Evolutionary conservation across 805 yeast genomes (phyloP).

Genomic region (Ogataea trehaloabstinens): DNA sequence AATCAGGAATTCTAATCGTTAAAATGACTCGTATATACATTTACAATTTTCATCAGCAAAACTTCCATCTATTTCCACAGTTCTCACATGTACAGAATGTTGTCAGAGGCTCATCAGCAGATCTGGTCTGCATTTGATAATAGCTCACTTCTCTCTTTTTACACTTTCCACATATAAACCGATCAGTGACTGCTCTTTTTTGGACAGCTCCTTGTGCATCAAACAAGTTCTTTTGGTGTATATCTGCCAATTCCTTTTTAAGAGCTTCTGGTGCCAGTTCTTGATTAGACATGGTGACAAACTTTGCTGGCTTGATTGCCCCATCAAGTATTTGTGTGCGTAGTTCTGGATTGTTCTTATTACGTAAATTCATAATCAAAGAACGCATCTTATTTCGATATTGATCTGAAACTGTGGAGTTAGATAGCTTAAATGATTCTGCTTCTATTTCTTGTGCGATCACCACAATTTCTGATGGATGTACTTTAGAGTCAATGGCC

Average conservation of each 20-base stretch:
- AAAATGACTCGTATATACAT: too few species aligned
- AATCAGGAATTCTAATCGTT: conserved; percentile 5
- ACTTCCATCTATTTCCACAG: conserved; percentile 98
- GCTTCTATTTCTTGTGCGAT: conserved; percentile 71
- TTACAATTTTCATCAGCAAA: conserved; percentile 65
- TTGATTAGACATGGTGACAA: conserved; percentile 83
- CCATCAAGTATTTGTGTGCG: conserved; percentile 66
- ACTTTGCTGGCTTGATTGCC: conserved; percentile 60
- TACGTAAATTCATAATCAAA: conserved; percentile 80
- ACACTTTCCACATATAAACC: conserved; percentile 97
- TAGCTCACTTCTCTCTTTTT: conserved; percentile 95
- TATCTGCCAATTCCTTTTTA: conserved; percentile 78
- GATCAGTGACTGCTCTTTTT: conserved; percentile 91
- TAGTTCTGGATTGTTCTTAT: conserved; percentile 84
- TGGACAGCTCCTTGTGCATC: conserved; percentile 98
- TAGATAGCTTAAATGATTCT: conserved; percentile 63
- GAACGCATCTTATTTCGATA: conserved; percentile 86
- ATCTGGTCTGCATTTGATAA: conserved; percentile 96
- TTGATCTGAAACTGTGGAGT: conserved; percentile 52
- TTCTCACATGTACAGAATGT: conserved; percentile 97
- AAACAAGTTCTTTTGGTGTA: conserved; percentile 84
- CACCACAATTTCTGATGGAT: conserved; percentile 52
- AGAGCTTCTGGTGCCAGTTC: conserved; percentile 94
- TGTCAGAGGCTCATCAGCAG: conserved; percentile 98
- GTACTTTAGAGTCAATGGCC: conserved; percentile 67